A percentile compares a stretch with the other conserved stretches of the same genome.
Evolutionary conservation across 106 monocot genomes (phyloP).

Genomic region (Dioscorea dumetorum): DNA sequence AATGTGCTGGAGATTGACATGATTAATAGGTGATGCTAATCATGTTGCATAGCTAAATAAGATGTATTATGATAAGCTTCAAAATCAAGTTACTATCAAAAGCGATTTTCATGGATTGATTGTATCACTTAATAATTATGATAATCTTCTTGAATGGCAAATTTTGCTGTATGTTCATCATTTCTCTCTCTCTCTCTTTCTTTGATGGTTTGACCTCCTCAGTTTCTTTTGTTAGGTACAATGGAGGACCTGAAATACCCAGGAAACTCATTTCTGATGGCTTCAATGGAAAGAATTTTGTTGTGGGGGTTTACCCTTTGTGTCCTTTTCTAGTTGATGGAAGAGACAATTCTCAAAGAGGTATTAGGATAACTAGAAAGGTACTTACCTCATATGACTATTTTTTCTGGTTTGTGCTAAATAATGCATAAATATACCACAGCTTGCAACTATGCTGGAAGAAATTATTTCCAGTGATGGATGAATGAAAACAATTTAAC

Average conservation of each 20-base stretch:
- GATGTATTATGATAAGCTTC: no score
- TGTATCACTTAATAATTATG: no score
- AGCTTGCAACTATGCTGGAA: neutral
- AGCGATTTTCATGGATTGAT: no score
- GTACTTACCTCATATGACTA: slow-evolving; percentile 19
- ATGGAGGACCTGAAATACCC: slow-evolving; percentile 79
- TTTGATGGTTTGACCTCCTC: no score
- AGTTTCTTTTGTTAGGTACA: slow-evolving; percentile 45
- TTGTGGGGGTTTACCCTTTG: slow-evolving; percentile 79
- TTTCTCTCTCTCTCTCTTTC: no score
- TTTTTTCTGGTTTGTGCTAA: neutral
- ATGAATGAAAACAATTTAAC: neutral
- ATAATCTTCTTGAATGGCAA: slow-evolving; percentile 85
- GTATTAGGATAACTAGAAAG: slow-evolving; percentile 68
- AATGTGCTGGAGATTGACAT: no score
- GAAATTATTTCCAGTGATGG: neutral
- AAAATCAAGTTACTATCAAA: no score
- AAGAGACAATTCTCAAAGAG: slow-evolving; percentile 42
- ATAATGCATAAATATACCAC: neutral
- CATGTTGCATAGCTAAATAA: no score
- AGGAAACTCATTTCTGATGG: slow-evolving; percentile 56
- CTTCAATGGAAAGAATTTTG: slow-evolving; percentile 23
- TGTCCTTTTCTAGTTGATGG: slow-evolving; percentile 51
- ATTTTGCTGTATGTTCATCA: neutral
- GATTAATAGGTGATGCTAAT: no score